Conservation (phyloP, 768 basidiomycete species). For the Rhodotorula taiwanensis region DNA sequence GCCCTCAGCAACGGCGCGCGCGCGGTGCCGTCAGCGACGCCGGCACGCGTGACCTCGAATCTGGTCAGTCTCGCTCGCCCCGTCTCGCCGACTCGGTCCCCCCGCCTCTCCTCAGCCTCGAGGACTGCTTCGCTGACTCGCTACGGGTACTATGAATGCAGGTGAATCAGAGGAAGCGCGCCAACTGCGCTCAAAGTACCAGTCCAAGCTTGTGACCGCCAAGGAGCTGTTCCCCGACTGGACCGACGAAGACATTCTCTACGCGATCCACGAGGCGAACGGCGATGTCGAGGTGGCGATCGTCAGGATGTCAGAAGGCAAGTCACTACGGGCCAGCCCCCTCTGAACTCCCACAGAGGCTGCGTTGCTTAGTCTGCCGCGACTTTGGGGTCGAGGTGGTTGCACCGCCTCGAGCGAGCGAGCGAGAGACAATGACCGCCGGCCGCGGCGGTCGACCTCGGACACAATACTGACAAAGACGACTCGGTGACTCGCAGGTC, state of each 20-base stretch:
- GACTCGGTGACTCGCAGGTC: conserved; percentile 12
- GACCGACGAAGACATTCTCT: conserved; percentile 35
- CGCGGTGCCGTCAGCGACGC: conserved; percentile 14
- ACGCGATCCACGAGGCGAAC: conserved; percentile 33
- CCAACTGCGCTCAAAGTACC: conserved; percentile 31
- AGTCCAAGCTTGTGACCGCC: conserved; percentile 17
- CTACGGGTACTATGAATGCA: not conserved
- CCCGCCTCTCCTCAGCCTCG: not conserved
- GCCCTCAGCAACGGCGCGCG: conserved; percentile 16
- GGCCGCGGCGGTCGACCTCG: too few species aligned
- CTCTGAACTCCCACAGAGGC: not conserved
- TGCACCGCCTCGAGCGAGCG: not conserved
- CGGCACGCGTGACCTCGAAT: conserved; percentile 5
- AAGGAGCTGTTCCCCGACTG: conserved; percentile 38
- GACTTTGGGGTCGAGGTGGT: too few species aligned
- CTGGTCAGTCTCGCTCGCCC: not conserved
- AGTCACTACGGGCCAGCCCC: not conserved
- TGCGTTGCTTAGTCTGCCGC: too few species aligned
- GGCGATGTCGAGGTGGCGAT: conserved; percentile 37
- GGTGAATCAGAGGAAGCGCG: conserved; percentile 33
- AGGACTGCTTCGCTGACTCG: not conserved
- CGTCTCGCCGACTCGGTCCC: not conserved
- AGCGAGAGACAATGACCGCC: not conserved
- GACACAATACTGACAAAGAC: too few species aligned
- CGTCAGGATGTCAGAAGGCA: conserved; percentile 36